Conservation (phyloP, 1,139 yeast genomes). For the Pichiaceae sp. region DNA sequence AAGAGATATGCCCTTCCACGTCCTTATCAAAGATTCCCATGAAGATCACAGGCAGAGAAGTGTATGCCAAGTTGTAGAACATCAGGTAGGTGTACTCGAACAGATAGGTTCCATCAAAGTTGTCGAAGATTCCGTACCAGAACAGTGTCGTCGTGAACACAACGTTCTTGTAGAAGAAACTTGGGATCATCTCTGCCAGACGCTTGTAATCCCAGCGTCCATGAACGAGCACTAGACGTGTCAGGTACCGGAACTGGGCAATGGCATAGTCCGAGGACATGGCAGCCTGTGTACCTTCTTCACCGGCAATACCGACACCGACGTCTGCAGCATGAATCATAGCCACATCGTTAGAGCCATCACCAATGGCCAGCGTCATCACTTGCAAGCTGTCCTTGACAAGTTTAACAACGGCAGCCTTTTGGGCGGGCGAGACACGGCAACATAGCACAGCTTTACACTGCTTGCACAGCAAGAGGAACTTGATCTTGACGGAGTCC, state of each 20-base stretch:
- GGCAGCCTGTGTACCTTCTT: constrained; percentile 96
- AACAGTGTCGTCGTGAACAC: constrained; percentile 81
- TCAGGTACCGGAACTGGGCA: constrained; percentile 85
- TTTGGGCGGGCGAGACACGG: constrained; percentile 95
- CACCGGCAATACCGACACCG: constrained; percentile 98
- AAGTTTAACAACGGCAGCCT: constrained; percentile 89
- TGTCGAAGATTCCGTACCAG: constrained; percentile 84
- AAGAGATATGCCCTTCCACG: constrained; percentile 70
- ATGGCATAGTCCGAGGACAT: constrained; percentile 97
- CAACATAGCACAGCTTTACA: constrained; percentile 93
- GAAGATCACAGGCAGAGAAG: constrained; percentile 87
- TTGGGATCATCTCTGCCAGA: constrained; percentile 88
- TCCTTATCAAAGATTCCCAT: constrained; percentile 92
- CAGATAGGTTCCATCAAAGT: constrained; percentile 87
- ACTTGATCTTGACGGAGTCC: constrained; percentile 50
- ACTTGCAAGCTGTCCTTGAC: constrained; percentile 76
- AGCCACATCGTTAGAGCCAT: constrained; percentile 97
- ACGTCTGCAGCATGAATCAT: constrained; percentile 98
- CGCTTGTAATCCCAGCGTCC: constrained; percentile 96
- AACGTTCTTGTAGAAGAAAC: constrained; percentile 87
- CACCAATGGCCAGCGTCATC: constrained; percentile 92
- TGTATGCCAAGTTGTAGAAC: constrained; percentile 90
- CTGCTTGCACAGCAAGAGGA: constrained; percentile 80
- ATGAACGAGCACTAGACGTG: constrained; percentile 75
- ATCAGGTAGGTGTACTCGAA: constrained; percentile 88